Conservation (phyloP, 257 asterid species). For the Scutellaria minor region DNA sequence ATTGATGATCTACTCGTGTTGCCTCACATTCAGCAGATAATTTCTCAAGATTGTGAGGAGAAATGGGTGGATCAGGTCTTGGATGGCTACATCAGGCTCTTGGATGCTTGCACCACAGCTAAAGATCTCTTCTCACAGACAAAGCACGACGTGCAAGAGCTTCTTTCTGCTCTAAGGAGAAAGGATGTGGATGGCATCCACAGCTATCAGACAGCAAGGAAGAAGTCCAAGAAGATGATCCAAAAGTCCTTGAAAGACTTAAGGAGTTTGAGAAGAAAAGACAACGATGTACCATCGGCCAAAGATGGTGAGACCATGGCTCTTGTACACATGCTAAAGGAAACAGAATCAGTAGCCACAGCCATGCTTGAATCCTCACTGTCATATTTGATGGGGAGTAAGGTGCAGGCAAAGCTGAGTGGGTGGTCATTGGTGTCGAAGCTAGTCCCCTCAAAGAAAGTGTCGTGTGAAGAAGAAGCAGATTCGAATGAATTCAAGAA, state of each 20-base stretch:
- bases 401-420: conserved; percentile 30
- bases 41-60: conserved; percentile 28
- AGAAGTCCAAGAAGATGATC: conserved; percentile 31
- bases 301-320: conserved; percentile 30
- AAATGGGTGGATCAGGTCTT: conserved; percentile 35
- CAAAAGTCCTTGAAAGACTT: conserved; percentile 35
- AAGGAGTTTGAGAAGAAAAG: conserved; percentile 26
- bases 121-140: conserved; percentile 38
- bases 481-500: conserved; percentile 42
- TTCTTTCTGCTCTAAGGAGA: conserved; percentile 46
- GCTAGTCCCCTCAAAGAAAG: conserved; percentile 34
- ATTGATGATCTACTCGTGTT: conserved; percentile 36
- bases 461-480: neutral
- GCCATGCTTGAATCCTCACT: conserved; percentile 31
- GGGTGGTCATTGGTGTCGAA: conserved; percentile 47
- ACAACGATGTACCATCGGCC: neutral
- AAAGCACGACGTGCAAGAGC: conserved; percentile 36
- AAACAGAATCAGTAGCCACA: conserved; percentile 37
- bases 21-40: conserved; percentile 38
- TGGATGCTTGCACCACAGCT: conserved; percentile 41
- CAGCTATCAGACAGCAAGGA: conserved; percentile 26
- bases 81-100: conserved; percentile 38
- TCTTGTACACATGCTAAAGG: conserved; percentile 29
- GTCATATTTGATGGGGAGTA: conserved; percentile 31
- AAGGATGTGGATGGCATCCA: conserved; percentile 30